phyloP scores from a whole-genome alignment of 1,284 basidiomycete species.

The Vanrija pseudolonga region DNA sequence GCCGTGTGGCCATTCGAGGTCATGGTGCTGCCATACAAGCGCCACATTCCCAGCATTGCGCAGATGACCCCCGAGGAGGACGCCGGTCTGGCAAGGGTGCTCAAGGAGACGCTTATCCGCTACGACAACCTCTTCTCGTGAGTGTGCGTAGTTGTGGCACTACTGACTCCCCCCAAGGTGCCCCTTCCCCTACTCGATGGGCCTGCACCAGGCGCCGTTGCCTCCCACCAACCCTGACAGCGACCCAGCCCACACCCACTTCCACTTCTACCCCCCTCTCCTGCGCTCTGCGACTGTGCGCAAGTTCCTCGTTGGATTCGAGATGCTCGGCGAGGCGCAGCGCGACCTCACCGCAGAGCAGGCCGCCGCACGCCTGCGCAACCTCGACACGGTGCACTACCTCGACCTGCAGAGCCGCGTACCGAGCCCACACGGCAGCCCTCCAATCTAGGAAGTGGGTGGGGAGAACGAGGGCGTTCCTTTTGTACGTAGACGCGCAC shows the following conservation, averaged over 20 bases:
- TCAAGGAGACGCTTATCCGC: slow-evolving; percentile 64
- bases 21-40: slow-evolving; percentile 71
- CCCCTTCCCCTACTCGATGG: slow-evolving; percentile 97
- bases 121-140: slow-evolving; percentile 80
- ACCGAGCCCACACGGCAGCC: background rate
- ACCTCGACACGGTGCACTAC: slow-evolving; percentile 57
- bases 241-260: slow-evolving; percentile 70
- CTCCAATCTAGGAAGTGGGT: too few species aligned
- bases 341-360: slow-evolving; percentile 87
- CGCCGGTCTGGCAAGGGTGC: slow-evolving; percentile 61
- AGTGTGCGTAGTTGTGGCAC: slow-evolving; percentile 4
- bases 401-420: slow-evolving; percentile 32
- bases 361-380: slow-evolving; percentile 66
- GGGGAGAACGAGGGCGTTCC: background rate
- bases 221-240: slow-evolving; percentile 40
- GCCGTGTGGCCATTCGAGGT: slow-evolving; percentile 93
- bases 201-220: slow-evolving; percentile 75
- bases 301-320: slow-evolving; percentile 93
- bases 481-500: too few species aligned
- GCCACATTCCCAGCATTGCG: slow-evolving; percentile 69
- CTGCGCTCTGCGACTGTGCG: slow-evolving; percentile 75
- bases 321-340: slow-evolving; percentile 88
- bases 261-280: slow-evolving; percentile 86
- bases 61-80: slow-evolving; percentile 64
- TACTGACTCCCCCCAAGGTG: slow-evolving; percentile 46